These are phyloP conservation scores for Seiridium cupressi DNA, from an alignment of 2,329 filamentous ascomycete species.

Conservation along the genomic window DNA sequence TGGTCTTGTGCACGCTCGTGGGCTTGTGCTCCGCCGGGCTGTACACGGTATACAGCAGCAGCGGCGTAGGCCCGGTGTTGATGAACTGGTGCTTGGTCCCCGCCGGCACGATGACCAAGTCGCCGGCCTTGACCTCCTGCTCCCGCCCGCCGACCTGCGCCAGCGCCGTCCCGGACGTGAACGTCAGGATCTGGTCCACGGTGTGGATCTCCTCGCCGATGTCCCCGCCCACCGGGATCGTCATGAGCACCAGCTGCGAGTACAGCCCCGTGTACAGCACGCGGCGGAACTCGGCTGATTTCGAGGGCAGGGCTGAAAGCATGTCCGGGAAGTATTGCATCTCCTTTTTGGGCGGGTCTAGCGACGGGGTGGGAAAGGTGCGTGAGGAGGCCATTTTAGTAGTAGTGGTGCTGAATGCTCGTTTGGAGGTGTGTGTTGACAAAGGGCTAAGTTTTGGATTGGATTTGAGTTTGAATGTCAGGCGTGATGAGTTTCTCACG, in stretches of 20 bases:
- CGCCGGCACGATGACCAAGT: conserved; percentile 51
- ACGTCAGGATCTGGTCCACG: conserved; percentile 64
- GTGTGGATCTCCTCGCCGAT: conserved; percentile 66
- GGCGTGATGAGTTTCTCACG: neutral
- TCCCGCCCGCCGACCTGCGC: conserved; percentile 59
- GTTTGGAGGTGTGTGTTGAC: neutral
- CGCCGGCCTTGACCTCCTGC: conserved; percentile 40
- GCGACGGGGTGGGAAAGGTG: conserved; percentile 26
- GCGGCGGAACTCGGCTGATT: conserved; percentile 57
- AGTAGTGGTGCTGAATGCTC: conserved; percentile 1
- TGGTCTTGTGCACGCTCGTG: conserved; percentile 59
- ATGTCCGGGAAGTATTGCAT: conserved; percentile 62
- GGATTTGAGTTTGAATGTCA: neutral
- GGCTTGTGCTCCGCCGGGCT: conserved; percentile 61
- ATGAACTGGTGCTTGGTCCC: conserved; percentile 67
- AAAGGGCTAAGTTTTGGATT: neutral
- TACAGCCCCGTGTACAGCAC: conserved; percentile 62
- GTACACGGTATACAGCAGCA: conserved; percentile 64
- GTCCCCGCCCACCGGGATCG: conserved; percentile 60
- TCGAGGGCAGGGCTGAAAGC: conserved; percentile 48
- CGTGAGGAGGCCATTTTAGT: conserved; percentile 20
- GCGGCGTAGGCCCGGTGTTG: conserved; percentile 56
- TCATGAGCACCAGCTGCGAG: conserved; percentile 63
- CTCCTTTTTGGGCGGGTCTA: conserved; percentile 43
- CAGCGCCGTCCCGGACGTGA: conserved; percentile 57